These are phyloP conservation scores for Miamiensis avidus DNA, from an alignment of 169 alveolate genomes.

Conservation along the genomic window DNA sequence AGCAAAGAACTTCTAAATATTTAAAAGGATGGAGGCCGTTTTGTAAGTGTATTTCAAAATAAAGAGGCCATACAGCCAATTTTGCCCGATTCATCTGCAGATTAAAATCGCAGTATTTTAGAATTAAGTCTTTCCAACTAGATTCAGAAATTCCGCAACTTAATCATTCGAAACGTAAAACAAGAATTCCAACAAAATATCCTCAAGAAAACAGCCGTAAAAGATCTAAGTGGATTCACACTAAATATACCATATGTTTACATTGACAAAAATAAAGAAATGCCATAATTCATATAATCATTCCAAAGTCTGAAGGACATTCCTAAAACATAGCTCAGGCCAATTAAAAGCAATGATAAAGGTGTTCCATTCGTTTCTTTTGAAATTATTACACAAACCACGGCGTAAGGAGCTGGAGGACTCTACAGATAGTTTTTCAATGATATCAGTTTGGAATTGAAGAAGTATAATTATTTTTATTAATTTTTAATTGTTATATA, in stretches of 20 bases:
- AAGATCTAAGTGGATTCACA: neutral
- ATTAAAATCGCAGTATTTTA: too few relatives aligned
- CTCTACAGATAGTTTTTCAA: neutral
- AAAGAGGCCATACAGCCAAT: too few relatives aligned
- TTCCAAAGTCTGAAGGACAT: neutral
- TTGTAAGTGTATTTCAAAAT: neutral
- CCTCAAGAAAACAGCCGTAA: neutral
- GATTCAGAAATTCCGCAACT: neutral
- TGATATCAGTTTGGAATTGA: neutral
- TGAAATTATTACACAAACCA: neutral
- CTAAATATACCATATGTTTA: neutral
- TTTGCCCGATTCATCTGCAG: too few relatives aligned
- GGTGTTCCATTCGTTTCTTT: neutral
- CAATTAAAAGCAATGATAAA: neutral
- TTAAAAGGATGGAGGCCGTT: neutral
- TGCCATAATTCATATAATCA: neutral
- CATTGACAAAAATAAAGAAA: neutral
- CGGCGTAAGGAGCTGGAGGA: neutral
- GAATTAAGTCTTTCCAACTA: neutral
- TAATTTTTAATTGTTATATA: too few relatives aligned
- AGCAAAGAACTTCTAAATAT: neutral
- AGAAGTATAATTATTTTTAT: neutral
- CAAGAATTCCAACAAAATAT: neutral
- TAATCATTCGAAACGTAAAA: neutral
- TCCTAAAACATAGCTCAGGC: neutral